Conservation (phyloP, 805 yeast species). For the Suhomyces faveliae region DNA sequence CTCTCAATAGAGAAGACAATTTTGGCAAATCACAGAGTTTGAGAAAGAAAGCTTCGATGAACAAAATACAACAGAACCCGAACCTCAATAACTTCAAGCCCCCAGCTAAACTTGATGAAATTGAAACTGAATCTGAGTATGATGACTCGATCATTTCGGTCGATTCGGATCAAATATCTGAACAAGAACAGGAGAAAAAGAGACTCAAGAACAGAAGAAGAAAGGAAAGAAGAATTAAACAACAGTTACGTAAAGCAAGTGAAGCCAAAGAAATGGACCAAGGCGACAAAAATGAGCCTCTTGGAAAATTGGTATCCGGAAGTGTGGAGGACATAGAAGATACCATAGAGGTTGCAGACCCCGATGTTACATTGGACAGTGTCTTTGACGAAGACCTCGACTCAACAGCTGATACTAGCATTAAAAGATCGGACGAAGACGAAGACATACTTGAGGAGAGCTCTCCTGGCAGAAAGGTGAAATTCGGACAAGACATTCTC, state of each 20-base stretch:
- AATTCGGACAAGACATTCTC: slow-evolving; percentile 1
- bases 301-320: neutral
- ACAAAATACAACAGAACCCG: neutral
- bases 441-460: neutral
- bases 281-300: neutral
- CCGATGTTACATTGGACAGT: slow-evolving; percentile 11
- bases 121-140: slow-evolving; percentile 10
- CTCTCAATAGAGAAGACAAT: slow-evolving; percentile 1
- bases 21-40: slow-evolving; percentile 2
- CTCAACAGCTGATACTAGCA: neutral
- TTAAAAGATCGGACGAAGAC: neutral
- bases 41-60: slow-evolving; percentile 8
- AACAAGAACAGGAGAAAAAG: slow-evolving; percentile 15
- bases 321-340: neutral
- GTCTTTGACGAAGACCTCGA: slow-evolving; percentile 10
- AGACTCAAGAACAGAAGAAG: slow-evolving; percentile 16
- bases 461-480: slow-evolving; percentile 3
- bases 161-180: slow-evolving; percentile 8
- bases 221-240: slow-evolving; percentile 15
- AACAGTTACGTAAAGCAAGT: slow-evolving; percentile 7
- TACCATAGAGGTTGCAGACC: slow-evolving; percentile 1
- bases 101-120: slow-evolving; percentile 7
- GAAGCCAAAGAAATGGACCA: neutral
- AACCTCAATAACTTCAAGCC: neutral
- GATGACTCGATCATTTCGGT: slow-evolving; percentile 12